A percentile compares a stretch with the other conserved stretches of the same genome.
phyloP scores from a whole-genome alignment of 345 rosid species.

The Kernera saxatilis region DNA sequence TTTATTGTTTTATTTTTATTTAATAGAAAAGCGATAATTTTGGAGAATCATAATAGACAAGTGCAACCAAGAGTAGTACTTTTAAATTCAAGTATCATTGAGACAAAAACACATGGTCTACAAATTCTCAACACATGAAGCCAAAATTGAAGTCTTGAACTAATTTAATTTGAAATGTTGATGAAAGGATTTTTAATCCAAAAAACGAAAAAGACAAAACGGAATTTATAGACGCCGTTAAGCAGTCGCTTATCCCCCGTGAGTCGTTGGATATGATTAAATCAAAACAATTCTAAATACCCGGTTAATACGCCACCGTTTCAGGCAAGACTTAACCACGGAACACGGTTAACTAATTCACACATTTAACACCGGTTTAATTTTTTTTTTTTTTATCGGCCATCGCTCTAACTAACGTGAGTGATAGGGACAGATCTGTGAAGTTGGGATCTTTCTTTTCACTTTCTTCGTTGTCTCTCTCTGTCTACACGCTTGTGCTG shows the following conservation, averaged over 20 bases:
- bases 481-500: conserved; percentile 29
- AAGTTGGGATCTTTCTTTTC: conserved; percentile 28
- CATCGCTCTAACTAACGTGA: neutral
- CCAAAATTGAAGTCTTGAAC: neutral
- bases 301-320: neutral
- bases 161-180: neutral
- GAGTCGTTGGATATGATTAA: neutral
- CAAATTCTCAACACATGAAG: conserved; percentile 9
- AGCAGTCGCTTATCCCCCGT: neutral
- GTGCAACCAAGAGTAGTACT: neutral
- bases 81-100: neutral
- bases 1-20: neutral
- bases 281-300: neutral
- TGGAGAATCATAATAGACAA: neutral
- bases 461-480: conserved; percentile 32
- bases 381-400: neutral
- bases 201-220: neutral
- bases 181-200: neutral
- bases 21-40: neutral
- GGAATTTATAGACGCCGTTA: conserved; percentile 1
- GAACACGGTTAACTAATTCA: conserved; percentile 10
- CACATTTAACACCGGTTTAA: conserved; percentile 15
- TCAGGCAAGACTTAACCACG: neutral
- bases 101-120: conserved; percentile 21
- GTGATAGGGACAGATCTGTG: conserved; percentile 28